Evolutionary conservation across 2,329 filamentous ascomycete genomes (phyloP).

Genomic region (Phyllosticta ampelicida): DNA sequence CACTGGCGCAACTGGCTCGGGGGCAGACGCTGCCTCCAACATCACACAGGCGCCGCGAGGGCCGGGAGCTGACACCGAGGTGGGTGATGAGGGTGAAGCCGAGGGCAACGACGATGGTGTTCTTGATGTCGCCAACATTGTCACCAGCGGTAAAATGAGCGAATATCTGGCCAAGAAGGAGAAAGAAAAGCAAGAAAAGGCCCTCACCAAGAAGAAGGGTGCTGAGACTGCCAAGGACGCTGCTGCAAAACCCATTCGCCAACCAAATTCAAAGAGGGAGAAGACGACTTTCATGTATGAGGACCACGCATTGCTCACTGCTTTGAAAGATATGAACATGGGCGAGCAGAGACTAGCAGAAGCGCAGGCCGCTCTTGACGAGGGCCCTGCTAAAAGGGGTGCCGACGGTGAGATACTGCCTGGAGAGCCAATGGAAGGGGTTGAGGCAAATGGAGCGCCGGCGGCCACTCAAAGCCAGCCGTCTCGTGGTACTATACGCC

Average conservation of each 20-base stretch:
- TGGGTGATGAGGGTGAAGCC: constrained; percentile 39
- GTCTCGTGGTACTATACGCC: constrained; percentile 26
- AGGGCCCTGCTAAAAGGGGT: constrained; percentile 31
- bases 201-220: constrained; percentile 46
- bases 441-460: constrained; percentile 20
- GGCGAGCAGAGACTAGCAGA: constrained; percentile 37
- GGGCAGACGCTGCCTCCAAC: constrained; percentile 30
- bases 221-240: constrained; percentile 41
- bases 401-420: constrained; percentile 22
- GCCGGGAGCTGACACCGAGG: constrained; percentile 45
- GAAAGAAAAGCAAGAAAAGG: constrained; percentile 62
- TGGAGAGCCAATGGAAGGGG: constrained; percentile 17
- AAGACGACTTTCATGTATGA: constrained; percentile 65
- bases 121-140: constrained; percentile 73
- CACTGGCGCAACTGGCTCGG: constrained; percentile 40
- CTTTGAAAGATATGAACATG: constrained; percentile 41
- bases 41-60: constrained; percentile 39
- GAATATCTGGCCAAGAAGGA: constrained; percentile 78
- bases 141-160: constrained; percentile 68
- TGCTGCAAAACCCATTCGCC: constrained; percentile 48
- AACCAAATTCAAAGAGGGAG: constrained; percentile 63
- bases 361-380: constrained; percentile 42
- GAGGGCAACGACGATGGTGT: constrained; percentile 59
- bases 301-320: constrained; percentile 47
- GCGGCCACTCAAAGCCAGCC: not conserved